Evolutionary conservation across 805 yeast species (phyloP).

Genomic region (Tetrapisispora phaffii): DNA sequence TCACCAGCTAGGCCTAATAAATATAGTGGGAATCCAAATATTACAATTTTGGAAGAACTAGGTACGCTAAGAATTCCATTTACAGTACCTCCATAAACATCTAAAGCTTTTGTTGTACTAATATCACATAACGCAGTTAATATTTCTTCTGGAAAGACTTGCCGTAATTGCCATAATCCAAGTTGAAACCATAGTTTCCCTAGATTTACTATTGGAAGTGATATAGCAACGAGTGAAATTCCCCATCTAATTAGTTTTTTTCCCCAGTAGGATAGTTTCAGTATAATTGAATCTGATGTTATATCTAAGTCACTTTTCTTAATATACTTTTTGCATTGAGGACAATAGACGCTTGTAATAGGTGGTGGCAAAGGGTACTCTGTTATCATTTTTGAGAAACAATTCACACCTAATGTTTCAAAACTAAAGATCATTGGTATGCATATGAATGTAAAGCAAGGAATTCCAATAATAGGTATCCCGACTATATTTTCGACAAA

Average conservation of each 20-base stretch:
- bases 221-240: constrained; percentile 1
- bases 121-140: constrained; percentile 16
- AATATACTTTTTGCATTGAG: constrained; percentile 14
- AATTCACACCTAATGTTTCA: constrained; percentile 6
- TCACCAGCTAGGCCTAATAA: constrained; percentile 7
- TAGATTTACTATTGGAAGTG: constrained; percentile 8
- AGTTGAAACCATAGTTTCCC: constrained; percentile 15
- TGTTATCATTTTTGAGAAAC: constrained; percentile 1
- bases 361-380: constrained; percentile 4
- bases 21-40: constrained; percentile 18
- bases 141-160: constrained; percentile 21
- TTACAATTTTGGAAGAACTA: constrained; percentile 8
- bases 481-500: constrained; percentile 9
- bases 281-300: constrained; percentile 1
- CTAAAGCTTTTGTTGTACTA: constrained; percentile 22
- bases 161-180: constrained; percentile 22
- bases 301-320: neutral
- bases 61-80: constrained; percentile 18
- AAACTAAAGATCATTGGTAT: constrained; percentile 5
- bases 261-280: constrained; percentile 1
- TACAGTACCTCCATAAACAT: constrained; percentile 18
- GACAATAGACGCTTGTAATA: constrained; percentile 10
- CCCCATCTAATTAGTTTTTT: constrained; percentile 4
- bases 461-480: constrained; percentile 9
- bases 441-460: constrained; percentile 6